Conservation (phyloP, 805 yeast species). For the Candida oleophila region DNA sequence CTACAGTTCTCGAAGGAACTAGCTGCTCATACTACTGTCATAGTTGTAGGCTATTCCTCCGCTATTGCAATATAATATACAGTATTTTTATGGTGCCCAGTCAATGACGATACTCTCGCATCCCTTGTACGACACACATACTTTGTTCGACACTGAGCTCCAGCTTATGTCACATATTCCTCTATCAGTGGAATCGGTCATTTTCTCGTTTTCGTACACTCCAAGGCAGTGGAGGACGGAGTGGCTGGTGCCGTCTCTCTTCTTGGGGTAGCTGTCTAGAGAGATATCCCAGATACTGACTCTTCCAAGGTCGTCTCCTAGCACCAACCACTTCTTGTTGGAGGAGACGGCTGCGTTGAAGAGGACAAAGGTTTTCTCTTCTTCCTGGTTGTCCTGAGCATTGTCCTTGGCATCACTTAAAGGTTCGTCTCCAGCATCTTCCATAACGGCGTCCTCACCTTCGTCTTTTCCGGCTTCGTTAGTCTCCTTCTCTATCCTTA, state of each 20-base stretch:
- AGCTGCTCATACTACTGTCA: too few relatives aligned
- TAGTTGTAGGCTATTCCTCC: too few relatives aligned
- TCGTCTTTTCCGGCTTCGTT: not conserved
- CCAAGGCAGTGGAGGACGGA: conserved; percentile 26
- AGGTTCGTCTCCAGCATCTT: conserved; percentile 41
- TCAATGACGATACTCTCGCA: conserved; percentile 27
- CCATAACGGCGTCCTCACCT: not conserved
- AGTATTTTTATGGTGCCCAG: conserved; percentile 13
- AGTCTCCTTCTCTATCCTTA: not conserved
- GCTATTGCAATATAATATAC: too few relatives aligned
- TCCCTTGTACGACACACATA: conserved; percentile 37
- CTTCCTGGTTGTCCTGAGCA: too few relatives aligned
- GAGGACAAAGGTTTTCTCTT: conserved; percentile 40
- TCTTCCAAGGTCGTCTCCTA: conserved; percentile 67
- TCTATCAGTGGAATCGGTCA: conserved; percentile 10
- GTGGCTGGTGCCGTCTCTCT: conserved; percentile 9
- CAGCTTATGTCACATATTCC: conserved; percentile 41
- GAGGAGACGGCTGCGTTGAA: conserved; percentile 54
- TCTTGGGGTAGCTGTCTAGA: conserved; percentile 8
- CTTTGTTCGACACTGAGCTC: conserved; percentile 25
- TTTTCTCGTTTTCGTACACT: conserved; percentile 14
- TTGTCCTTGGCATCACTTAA: too few relatives aligned
- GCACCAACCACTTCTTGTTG: conserved; percentile 47
- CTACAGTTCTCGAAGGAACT: too few relatives aligned
- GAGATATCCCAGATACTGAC: conserved; percentile 52